Evolutionary conservation across 2,329 filamentous ascomycete genomes (phyloP), one percentile per base, ranked within the genome.

Genomic region (Didymella pomorum): DNA sequence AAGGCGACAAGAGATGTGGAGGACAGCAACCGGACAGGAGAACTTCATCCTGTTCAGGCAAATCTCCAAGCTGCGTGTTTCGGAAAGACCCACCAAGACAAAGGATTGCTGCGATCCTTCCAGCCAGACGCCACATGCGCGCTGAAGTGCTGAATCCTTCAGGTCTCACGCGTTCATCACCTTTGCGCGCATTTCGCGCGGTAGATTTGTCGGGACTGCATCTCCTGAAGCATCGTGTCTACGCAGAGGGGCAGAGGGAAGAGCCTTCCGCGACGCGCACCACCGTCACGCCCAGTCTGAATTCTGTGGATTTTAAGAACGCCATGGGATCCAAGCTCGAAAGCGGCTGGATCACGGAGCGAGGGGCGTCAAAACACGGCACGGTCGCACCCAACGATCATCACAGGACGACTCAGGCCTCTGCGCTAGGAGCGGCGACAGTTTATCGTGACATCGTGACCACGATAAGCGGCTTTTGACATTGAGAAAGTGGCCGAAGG

Each of bases 351-450:
- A 54, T 28, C 35, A 28, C 41, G 33, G 39, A 42, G 51, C 41
- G 31, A 53, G 25, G 52, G 56, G 56, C 45, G 56, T 54, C 51
- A 21, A 54, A 47, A 54, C 39, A 54, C 45, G 56, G 56, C 56
- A 58, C 45, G 51, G 45, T 47, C 25, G 41, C 33, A 49, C 41
- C 12, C 41, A 49, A 53, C 31, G 39, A 54, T 54, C 33, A 58
- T 46, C 31, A 42, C 50, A 50, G 18, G 39, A 53, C 50, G 31
- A 41, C 18, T 29, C 31, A 50, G 42, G 28, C 3, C 14, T 23
- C 35, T 6, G 39, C 49, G 45, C 49, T 53, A 53, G 18, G 25
- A 21, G 49, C 44, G 39, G 56, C 44, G 44, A 26, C 26, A 26
- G 31, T 44, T 14, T 31, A 31, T 31, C 9, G 39, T 21, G 18